These are phyloP conservation scores for Sporisorium graminicola DNA, from an alignment of 1,284 basidiomycete genomes.

Conservation along the genomic window DNA sequence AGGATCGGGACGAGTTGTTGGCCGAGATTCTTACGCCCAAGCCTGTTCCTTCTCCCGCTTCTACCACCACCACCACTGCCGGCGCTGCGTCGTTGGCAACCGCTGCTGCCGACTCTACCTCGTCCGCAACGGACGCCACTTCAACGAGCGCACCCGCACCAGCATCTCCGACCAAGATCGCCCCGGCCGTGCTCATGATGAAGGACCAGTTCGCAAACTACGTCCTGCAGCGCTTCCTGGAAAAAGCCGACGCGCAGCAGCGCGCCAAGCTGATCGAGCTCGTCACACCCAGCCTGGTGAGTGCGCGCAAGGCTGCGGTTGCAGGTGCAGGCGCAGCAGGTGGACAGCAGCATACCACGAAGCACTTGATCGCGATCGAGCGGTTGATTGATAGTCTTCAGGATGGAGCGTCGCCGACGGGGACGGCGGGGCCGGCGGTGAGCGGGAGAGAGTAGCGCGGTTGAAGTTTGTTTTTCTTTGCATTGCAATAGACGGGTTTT, in stretches of 20 bases:
- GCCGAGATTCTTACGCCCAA: constrained; percentile 80
- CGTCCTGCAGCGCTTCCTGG: constrained; percentile 67
- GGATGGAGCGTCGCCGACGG: too few species aligned
- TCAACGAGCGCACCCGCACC: too few species aligned
- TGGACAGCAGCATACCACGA: constrained; percentile 33
- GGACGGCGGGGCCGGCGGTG: background rate
- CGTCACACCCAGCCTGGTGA: constrained; percentile 41
- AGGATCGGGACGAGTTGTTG: constrained; percentile 79
- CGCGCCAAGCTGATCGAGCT: constrained; percentile 37
- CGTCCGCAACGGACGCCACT: too few species aligned
- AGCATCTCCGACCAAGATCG: constrained; percentile 5
- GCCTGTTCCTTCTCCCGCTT: background rate
- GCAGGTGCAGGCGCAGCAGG: background rate
- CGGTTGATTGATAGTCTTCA: constrained; percentile 44
- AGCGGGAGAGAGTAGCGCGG: background rate
- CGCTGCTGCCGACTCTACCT: background rate
- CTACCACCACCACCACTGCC: background rate
- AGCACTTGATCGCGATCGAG: constrained; percentile 58
- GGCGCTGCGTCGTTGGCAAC: too few species aligned
- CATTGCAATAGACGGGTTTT: constrained; percentile 4
- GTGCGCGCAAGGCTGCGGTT: constrained; percentile 27
- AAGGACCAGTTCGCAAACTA: constrained; percentile 86
- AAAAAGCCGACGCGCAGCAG: constrained; percentile 53
- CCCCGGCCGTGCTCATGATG: constrained; percentile 76
- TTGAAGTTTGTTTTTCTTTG: too few species aligned